phyloP scores from a whole-genome alignment of 768 basidiomycete species.

The Phaffia tasmanica region DNA sequence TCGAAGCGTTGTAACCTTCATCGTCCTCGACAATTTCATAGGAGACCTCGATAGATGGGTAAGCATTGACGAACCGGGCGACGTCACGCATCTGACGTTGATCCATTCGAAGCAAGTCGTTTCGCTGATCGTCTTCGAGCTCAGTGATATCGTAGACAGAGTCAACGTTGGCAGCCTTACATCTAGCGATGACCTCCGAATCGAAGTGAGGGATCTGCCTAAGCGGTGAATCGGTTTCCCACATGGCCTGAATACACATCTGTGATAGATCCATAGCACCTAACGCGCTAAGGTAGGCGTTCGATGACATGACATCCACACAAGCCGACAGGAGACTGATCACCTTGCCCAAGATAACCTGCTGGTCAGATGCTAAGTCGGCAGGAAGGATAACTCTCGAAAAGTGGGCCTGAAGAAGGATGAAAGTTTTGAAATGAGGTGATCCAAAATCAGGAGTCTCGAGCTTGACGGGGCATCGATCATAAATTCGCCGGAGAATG shows the following conservation, averaged over 20 bases:
- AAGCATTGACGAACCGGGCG: conserved; percentile 89
- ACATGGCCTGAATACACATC: conserved; percentile 96
- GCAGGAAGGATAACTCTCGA: conserved; percentile 82
- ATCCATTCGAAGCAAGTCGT: conserved; percentile 70
- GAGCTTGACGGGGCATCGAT: conserved; percentile 92
- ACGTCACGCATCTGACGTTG: conserved; percentile 83
- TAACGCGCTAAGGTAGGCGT: conserved; percentile 84
- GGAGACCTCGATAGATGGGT: conserved; percentile 86
- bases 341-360: conserved; percentile 74
- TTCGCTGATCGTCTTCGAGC: conserved; percentile 85
- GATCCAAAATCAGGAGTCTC: conserved; percentile 73
- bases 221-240: conserved; percentile 92
- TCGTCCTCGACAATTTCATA: conserved; percentile 70
- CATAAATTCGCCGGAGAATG: conserved; percentile 78
- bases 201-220: conserved; percentile 97
- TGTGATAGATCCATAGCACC: conserved; percentile 97
- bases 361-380: conserved; percentile 86
- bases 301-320: conserved; percentile 96
- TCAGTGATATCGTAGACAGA: conserved; percentile 98
- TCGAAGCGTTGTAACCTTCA: conserved; percentile 50
- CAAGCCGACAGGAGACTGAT: conserved; percentile 84
- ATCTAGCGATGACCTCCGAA: conserved; percentile 72
- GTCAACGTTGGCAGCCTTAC: conserved; percentile 67
- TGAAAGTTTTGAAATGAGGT: conserved; percentile 96
- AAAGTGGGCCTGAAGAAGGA: conserved; percentile 93